Evolutionary conservation across 768 basidiomycete genomes (phyloP).

Genomic region (Neoboletus magnificus): DNA sequence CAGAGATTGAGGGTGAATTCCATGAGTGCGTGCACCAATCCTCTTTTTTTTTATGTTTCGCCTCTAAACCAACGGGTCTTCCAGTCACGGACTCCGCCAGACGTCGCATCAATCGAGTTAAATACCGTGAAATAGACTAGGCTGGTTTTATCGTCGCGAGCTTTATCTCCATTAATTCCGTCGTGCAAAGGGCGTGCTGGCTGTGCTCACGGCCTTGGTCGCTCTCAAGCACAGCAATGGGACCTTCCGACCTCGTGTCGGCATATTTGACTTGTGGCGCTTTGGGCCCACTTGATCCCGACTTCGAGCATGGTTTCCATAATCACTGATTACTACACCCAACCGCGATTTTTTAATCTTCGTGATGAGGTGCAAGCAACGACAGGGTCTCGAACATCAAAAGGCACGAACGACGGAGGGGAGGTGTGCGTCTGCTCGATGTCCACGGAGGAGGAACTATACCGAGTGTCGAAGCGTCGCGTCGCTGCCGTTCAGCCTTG

Average conservation of each 20-base stretch:
- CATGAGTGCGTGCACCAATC: conserved; percentile 1
- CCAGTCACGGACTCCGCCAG: conserved; percentile 5
- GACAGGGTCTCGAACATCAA: conserved; percentile 11
- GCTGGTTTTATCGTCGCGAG: not conserved
- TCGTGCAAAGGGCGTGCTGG: not conserved
- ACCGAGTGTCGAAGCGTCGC: not conserved
- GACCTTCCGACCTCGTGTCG: conserved; percentile 18
- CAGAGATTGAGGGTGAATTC: not conserved
- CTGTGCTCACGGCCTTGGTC: conserved; percentile 1
- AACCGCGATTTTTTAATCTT: conserved; percentile 22
- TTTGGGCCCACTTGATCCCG: conserved; percentile 5
- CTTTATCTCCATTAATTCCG: not conserved
- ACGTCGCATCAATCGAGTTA: not conserved
- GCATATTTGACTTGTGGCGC: not conserved
- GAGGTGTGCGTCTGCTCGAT: not conserved
- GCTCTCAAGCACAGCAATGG: conserved; percentile 1
- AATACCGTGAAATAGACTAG: conserved; percentile 1
- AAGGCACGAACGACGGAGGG: conserved; percentile 5
- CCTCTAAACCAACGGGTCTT: not conserved
- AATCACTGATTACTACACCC: conserved; percentile 5
- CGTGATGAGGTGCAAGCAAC: conserved; percentile 4
- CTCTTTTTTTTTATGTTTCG: not conserved
- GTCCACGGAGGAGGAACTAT: conserved; percentile 1
- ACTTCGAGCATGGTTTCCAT: conserved; percentile 1
- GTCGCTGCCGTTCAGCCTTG: conserved; percentile 9